Evolutionary conservation across 345 rosid genomes (phyloP).

Genomic region (Acer saccharum): DNA sequence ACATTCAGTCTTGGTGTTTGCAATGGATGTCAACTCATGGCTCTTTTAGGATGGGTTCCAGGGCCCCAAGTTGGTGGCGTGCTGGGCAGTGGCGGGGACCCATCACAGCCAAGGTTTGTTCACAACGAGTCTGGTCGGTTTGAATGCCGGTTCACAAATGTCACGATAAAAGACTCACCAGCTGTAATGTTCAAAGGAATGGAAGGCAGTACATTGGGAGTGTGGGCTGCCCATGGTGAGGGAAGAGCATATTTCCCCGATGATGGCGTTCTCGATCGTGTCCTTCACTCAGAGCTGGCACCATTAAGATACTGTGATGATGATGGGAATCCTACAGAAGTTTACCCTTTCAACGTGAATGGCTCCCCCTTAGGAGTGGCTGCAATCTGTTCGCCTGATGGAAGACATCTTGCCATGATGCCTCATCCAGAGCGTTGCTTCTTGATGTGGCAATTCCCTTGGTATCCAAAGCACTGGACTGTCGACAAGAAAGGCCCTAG

Average conservation of each 20-base stretch:
- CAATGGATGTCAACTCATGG: constrained; percentile 97
- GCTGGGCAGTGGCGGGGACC: constrained; percentile 70
- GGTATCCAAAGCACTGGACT: constrained; percentile 87
- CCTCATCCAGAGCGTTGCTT: constrained; percentile 99
- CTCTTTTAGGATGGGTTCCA: constrained; percentile 90
- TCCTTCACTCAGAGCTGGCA: constrained; percentile 68
- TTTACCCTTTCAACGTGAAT: constrained; percentile 84
- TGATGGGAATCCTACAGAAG: constrained; percentile 77
- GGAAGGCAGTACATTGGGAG: constrained; percentile 94
- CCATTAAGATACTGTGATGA: constrained; percentile 90
- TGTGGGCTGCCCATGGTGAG: constrained; percentile 98
- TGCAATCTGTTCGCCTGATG: constrained; percentile 91
- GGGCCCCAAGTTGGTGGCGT: constrained; percentile 92
- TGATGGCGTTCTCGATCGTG: constrained; percentile 74
- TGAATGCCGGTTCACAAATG: constrained; percentile 89
- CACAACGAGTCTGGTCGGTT: constrained; percentile 94
- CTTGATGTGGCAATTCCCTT: constrained; percentile 98
- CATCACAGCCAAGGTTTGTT: constrained; percentile 81
- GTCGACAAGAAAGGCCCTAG: constrained; percentile 88
- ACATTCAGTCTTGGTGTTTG: constrained; percentile 94
- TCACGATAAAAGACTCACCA: constrained; percentile 73
- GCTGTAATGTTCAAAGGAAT: constrained; percentile 92
- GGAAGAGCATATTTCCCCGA: constrained; percentile 94
- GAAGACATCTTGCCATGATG: constrained; percentile 98
- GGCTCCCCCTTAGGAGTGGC: constrained; percentile 98